Base-by-base conservation (phyloP, 1,139 yeast genomes). In the Debaryomyces robertsiae region DNA sequence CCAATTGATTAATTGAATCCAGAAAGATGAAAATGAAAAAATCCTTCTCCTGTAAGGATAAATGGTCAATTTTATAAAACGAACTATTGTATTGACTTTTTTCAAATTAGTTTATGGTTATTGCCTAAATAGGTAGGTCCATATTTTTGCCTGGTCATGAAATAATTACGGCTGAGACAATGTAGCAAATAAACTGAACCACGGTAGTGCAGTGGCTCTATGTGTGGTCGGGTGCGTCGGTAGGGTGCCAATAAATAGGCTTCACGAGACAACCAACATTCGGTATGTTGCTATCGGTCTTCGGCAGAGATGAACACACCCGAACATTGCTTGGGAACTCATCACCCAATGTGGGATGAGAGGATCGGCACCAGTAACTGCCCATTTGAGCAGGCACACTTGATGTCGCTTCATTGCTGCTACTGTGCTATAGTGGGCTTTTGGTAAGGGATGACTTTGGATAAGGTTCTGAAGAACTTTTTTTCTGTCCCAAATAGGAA, bases 141-240 rank as follows among this genome's bases (percentile, higher is more conserved):
- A 27, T 37, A 30, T 31, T 30, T 32, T 10, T 23, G 30, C 33
- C 30, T 30, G 40, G 40, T 37, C 40, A 37, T 37, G 40, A 30
- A 37, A 30, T 30, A 37, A 37, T 37, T 37, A 31, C 40, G 40
- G 40, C 36, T 37, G 40, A 37, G 17, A 33, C 36, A 33, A 33
- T 33, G 13, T 16, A 32, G 36, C 36, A 33, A 33, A 33, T 33
- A 25, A 25, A 18, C 36, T 24, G 25, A 33, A 27, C 36, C 25
- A 24, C 25, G 36, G 36, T 33, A 33, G 36, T 33, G 36, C 23
- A 24, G 25, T 9, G 29, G 29, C 15, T 4, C 27, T 33, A 27
- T 23, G 30, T 33, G 15, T 15, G 29, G 16, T 33, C 36, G 36
- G 36, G 24, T n/a, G 15, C 14, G 17, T 27, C 36, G 36, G 36